A percentile compares a stretch with the other conserved stretches of the same genome.
phyloP scores from a whole-genome alignment of 805 yeast genomes.

The Sugiyamaella chiloensis region DNA sequence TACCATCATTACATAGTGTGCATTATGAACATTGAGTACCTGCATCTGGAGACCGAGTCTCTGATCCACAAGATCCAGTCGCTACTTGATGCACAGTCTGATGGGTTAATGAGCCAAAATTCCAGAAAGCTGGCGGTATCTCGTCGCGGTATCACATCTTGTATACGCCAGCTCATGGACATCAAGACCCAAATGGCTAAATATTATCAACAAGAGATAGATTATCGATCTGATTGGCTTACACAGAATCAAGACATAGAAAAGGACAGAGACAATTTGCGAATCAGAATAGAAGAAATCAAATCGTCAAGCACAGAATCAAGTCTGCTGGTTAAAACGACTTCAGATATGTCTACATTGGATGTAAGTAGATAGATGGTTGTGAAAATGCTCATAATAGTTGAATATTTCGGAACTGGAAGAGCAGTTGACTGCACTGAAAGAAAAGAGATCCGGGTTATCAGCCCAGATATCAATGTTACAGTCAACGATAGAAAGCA shows the following conservation, averaged over 20 bases:
- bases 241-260: conserved; percentile 5
- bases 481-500: conserved; percentile 14
- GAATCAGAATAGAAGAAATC: background rate
- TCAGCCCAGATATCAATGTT: background rate
- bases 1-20: background rate
- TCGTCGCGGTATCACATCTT: conserved; percentile 17
- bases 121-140: conserved; percentile 16
- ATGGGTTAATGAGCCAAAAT: conserved; percentile 16
- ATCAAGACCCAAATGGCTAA: conserved; percentile 16
- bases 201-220: conserved; percentile 10
- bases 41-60: conserved; percentile 8
- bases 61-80: conserved; percentile 15
- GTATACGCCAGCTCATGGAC: conserved; percentile 16
- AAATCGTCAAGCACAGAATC: conserved; percentile 6
- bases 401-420: conserved; percentile 22
- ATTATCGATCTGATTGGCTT: conserved; percentile 10
- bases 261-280: conserved; percentile 7
- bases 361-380: conserved; percentile 4
- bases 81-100: conserved; percentile 23
- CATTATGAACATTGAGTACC: conserved; percentile 9
- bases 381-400: background rate
- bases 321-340: conserved; percentile 12
- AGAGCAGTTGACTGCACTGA: conserved; percentile 13
- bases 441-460: conserved; percentile 12
- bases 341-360: conserved; percentile 13